Percentiles rank a stretch among this genome's conserved stretches.
These are phyloP conservation scores for Westerdykella sp. DNA, from an alignment of 2,329 filamentous ascomycete species.

Conservation along the genomic window DNA sequence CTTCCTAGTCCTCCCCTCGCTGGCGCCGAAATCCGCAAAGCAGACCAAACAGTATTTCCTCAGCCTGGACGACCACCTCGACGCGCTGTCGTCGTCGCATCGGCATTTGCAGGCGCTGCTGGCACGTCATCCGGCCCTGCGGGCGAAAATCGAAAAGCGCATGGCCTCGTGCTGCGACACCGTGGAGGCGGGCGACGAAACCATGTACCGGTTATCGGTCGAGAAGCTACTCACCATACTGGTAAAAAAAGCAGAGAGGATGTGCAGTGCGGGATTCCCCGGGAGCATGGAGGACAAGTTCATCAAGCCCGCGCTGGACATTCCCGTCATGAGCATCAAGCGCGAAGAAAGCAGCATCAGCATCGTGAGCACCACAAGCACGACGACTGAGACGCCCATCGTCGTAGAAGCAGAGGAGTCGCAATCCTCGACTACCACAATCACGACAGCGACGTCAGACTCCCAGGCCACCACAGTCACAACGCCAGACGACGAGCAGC, in stretches of 20 bases:
- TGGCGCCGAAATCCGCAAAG: conserved; percentile 47
- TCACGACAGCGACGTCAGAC: conserved; percentile 3
- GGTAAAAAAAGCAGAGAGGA: conserved; percentile 63
- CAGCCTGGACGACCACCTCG: conserved; percentile 65
- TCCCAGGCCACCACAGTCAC: conserved; percentile 11
- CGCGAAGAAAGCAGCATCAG: conserved; percentile 47
- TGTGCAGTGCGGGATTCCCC: conserved; percentile 62
- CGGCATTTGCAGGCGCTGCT: conserved; percentile 57
- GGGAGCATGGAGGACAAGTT: conserved; percentile 80
- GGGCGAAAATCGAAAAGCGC: conserved; percentile 53
- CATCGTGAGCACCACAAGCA: conserved; percentile 16
- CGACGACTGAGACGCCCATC: neutral
- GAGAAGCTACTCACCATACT: conserved; percentile 62
- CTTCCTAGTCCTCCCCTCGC: conserved; percentile 72
- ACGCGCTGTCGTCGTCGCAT: conserved; percentile 51
- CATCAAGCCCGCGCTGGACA: conserved; percentile 67
- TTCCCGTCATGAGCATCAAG: conserved; percentile 65
- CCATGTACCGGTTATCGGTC: conserved; percentile 74
- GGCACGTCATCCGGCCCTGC: conserved; percentile 33
- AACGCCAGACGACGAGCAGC: conserved; percentile 9
- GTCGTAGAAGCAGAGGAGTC: conserved; percentile 27
- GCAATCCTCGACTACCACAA: conserved; percentile 7
- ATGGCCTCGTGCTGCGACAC: conserved; percentile 71
- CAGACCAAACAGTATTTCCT: conserved; percentile 60
- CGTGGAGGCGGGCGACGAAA: conserved; percentile 75